phyloP scores from a whole-genome alignment of 2,329 filamentous ascomycete genomes.

The Ophiocordyceps polyrhachis-furcata region DNA sequence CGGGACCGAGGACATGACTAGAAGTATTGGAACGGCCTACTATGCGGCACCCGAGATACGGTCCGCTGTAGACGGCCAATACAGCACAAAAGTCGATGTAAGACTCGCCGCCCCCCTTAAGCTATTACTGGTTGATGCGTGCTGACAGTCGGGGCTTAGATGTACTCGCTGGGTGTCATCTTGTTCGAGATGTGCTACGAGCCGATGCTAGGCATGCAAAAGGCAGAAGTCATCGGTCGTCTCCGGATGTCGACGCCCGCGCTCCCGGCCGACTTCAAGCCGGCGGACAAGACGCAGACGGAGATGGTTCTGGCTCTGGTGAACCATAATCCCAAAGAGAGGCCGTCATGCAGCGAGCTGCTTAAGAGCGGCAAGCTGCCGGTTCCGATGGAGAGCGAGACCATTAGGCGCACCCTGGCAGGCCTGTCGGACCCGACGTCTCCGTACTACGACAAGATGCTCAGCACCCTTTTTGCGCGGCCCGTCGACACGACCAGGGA shows the following conservation, averaged over 20 bases:
- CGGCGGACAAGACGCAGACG: conserved; percentile 51
- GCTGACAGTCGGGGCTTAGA: conserved; percentile 23
- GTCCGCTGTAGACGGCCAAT: conserved; percentile 53
- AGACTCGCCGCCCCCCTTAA: conserved; percentile 10
- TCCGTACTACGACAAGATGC: conserved; percentile 76
- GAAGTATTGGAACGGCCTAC: conserved; percentile 58
- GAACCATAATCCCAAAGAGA: conserved; percentile 62
- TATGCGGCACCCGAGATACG: conserved; percentile 89
- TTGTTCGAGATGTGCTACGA: conserved; percentile 94
- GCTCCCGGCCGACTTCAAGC: conserved; percentile 56
- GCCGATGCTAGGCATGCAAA: conserved; percentile 47
- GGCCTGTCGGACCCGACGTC: conserved; percentile 67
- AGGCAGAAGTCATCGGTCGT: conserved; percentile 43
- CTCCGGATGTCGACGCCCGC: conserved; percentile 48
- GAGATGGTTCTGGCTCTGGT: conserved; percentile 66
- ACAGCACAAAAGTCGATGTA: conserved; percentile 84
- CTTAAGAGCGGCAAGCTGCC: conserved; percentile 75
- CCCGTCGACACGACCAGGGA: conserved; percentile 66
- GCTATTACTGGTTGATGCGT: background rate
- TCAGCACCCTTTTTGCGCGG: conserved; percentile 65
- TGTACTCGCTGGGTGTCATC: conserved; percentile 94
- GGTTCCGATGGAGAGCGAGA: conserved; percentile 82
- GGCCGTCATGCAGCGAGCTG: conserved; percentile 67
- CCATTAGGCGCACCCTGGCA: conserved; percentile 64
- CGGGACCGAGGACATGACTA: conserved; percentile 47